Conservation (phyloP, 169 alveolate genomes). For the Cryptosporidium ubiquitum region DNA sequence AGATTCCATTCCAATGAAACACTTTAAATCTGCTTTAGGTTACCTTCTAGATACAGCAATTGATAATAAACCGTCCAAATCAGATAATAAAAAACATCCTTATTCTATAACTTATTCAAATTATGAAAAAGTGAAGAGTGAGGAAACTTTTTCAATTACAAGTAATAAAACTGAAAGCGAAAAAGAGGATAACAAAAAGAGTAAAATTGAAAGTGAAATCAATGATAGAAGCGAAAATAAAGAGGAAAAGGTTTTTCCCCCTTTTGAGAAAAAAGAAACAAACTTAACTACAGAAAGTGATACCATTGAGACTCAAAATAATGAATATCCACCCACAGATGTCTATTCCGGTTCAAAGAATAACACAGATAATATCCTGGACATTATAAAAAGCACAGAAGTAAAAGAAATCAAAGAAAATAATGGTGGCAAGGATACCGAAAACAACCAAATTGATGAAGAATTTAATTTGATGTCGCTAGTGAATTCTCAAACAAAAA, state of each 20-base stretch:
- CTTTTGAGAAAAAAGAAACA: neutral
- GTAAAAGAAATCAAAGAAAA: neutral
- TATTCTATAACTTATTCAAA: neutral
- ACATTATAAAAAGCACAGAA: neutral
- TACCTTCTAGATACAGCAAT: slow-evolving; percentile 1
- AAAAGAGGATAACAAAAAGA: neutral
- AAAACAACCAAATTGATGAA: neutral
- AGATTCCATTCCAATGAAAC: slow-evolving; percentile 18
- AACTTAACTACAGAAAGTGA: neutral
- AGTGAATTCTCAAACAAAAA: neutral
- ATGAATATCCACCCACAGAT: neutral
- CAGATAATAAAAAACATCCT: neutral
- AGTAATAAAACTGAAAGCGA: neutral
- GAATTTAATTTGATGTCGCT: neutral
- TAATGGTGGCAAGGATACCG: neutral
- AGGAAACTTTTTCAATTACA: neutral
- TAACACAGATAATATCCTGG: neutral
- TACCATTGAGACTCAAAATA: neutral
- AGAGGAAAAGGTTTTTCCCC: neutral
- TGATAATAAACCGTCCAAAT: neutral
- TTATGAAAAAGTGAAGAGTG: neutral
- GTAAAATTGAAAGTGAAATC: neutral
- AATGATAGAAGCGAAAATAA: neutral
- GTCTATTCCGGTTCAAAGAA: neutral
- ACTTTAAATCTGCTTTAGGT: slow-evolving; percentile 8